These are phyloP conservation scores for Kluyveromyces siamensis DNA, from an alignment of 805 yeast genomes.

Conservation along the genomic window DNA sequence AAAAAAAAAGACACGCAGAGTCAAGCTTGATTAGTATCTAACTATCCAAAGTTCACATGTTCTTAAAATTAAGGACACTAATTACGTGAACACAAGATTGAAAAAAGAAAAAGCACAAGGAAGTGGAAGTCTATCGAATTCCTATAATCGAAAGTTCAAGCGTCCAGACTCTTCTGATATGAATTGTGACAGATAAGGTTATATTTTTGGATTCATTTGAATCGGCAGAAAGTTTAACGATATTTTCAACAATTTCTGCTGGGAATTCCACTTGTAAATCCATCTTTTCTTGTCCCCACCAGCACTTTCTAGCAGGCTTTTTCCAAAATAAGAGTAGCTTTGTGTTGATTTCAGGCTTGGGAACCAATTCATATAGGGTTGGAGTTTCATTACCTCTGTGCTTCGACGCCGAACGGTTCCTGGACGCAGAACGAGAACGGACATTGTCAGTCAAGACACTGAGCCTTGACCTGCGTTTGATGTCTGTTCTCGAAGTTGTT, in stretches of 20 bases:
- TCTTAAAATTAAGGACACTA: too few species aligned
- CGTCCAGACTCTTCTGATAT: conserved; percentile 94
- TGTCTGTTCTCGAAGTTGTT: conserved; percentile 14
- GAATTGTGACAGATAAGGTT: conserved; percentile 52
- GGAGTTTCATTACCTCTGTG: conserved; percentile 31
- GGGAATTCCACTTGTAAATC: conserved; percentile 33
- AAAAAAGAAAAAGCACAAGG: background rate
- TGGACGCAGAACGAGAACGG: conserved; percentile 50
- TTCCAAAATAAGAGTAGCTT: conserved; percentile 90
- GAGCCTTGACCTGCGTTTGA: conserved; percentile 45
- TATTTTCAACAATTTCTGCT: conserved; percentile 16
- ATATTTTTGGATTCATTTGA: conserved; percentile 9
- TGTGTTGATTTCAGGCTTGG: conserved; percentile 32
- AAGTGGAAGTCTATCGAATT: conserved; percentile 32
- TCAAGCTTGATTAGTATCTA: too few species aligned
- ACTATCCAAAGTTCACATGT: too few species aligned
- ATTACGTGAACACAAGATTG: background rate
- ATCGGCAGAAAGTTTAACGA: conserved; percentile 1
- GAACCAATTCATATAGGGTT: conserved; percentile 25
- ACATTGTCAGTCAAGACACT: conserved; percentile 53
- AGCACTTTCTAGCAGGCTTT: conserved; percentile 96
- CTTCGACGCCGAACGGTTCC: conserved; percentile 34
- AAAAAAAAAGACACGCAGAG: too few species aligned
- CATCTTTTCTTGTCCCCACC: conserved; percentile 77
- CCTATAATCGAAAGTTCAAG: conserved; percentile 87